A percentile compares a stretch with the other conserved stretches of the same genome.
These are phyloP conservation scores for Pholiota adiposa DNA, from an alignment of 1,284 basidiomycete genomes.

Conservation along the genomic window DNA sequence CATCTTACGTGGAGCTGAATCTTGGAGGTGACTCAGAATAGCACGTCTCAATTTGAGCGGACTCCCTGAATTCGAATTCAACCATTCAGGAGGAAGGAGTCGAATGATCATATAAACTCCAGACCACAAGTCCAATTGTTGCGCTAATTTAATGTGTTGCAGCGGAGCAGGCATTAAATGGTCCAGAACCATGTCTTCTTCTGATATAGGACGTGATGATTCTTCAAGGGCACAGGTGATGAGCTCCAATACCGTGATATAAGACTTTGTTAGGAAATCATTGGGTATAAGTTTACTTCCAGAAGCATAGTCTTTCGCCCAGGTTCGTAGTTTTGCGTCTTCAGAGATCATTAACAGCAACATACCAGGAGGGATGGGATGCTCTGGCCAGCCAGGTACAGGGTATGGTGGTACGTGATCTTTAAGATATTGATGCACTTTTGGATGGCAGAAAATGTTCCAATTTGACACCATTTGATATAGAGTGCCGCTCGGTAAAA, in stretches of 20 bases:
- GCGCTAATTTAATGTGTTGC: conserved; percentile 11
- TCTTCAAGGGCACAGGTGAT: conserved; percentile 32
- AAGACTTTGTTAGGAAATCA: conserved; percentile 48
- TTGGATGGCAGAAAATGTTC: conserved; percentile 55
- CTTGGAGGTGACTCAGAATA: conserved; percentile 65
- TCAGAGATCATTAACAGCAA: conserved; percentile 63
- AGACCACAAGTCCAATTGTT: conserved; percentile 49
- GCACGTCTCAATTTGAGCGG: conserved; percentile 52
- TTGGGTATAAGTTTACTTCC: conserved; percentile 49
- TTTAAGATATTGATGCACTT: conserved; percentile 48
- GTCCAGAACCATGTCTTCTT: neutral
- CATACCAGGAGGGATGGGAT: conserved; percentile 60
- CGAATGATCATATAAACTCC: conserved; percentile 54
- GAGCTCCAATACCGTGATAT: conserved; percentile 47
- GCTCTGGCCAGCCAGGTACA: conserved; percentile 57
- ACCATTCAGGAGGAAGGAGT: conserved; percentile 51
- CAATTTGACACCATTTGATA: conserved; percentile 76
- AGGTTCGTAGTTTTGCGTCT: conserved; percentile 52
- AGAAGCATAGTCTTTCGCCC: conserved; percentile 57
- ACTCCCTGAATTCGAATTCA: conserved; percentile 40
- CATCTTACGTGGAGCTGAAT: conserved; percentile 64
- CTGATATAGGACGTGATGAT: neutral
- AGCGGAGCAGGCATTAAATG: neutral
- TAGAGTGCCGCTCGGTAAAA: conserved; percentile 35
- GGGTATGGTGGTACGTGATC: conserved; percentile 39